Evolutionary conservation across 192 early-diverging fungal species (phyloP).

Genomic region (Gorgonomyces haynaldii): DNA sequence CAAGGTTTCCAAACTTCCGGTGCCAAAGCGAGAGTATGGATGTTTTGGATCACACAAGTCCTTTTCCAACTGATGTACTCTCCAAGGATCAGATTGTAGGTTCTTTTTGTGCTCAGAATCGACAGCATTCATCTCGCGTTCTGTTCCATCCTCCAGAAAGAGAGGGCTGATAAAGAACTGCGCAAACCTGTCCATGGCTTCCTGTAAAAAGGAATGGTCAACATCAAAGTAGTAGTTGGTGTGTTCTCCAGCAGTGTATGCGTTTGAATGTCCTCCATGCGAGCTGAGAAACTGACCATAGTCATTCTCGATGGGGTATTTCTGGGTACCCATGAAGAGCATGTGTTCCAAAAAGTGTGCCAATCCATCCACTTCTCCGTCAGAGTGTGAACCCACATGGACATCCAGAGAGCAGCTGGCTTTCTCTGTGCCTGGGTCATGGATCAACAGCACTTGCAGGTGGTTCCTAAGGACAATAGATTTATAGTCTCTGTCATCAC

Average conservation of each 20-base stretch:
- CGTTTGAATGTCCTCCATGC: conserved; percentile 71
- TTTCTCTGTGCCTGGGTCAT: conserved; percentile 64
- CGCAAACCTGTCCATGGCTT: conserved; percentile 65
- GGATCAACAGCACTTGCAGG: conserved; percentile 57
- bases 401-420: conserved; percentile 68
- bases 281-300: conserved; percentile 60
- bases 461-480: conserved; percentile 49
- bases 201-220: conserved; percentile 46
- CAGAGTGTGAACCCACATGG: conserved; percentile 66
- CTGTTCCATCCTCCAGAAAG: conserved; percentile 76
- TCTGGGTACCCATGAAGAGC: conserved; percentile 27
- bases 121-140: conserved; percentile 86
- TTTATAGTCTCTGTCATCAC: conserved; percentile 49
- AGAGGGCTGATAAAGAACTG: conserved; percentile 91
- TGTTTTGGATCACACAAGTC: conserved; percentile 62
- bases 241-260: conserved; percentile 63
- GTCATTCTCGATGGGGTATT: conserved; percentile 73
- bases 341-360: conserved; percentile 66
- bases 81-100: conserved; percentile 81
- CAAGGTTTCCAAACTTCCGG: conserved; percentile 81
- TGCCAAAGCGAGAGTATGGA: conserved; percentile 83
- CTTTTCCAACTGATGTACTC: conserved; percentile 79
- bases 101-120: conserved; percentile 97
- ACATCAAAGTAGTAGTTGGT: conserved; percentile 90
- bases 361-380: conserved; percentile 65